A percentile compares a stretch with the other conserved stretches of the same genome.
Evolutionary conservation across 331 rosid genomes (phyloP).

Genomic region (Malus hybrid): DNA sequence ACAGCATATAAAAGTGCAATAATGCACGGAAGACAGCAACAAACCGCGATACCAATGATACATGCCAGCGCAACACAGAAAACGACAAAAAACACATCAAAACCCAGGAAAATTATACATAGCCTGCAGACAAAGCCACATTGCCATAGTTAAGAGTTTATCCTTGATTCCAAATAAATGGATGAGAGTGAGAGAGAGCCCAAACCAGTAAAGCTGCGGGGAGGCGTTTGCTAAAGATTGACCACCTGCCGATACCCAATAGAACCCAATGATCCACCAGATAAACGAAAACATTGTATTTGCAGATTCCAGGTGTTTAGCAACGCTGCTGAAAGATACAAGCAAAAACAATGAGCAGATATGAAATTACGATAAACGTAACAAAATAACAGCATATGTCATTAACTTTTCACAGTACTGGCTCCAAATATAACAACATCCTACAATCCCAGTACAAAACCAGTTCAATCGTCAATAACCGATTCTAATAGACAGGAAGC

Average conservation of each 20-base stretch:
- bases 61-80: constrained; percentile 98
- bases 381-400: neutral
- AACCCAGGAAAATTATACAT: constrained; percentile 87
- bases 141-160: constrained; percentile 23
- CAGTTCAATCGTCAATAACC: neutral
- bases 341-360: neutral
- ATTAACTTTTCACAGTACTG: neutral
- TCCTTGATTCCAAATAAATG: neutral
- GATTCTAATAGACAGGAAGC: neutral
- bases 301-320: constrained; percentile 91
- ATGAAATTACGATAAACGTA: too few species aligned
- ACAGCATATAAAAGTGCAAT: constrained; percentile 91
- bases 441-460: neutral
- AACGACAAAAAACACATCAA: constrained; percentile 95
- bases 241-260: constrained; percentile 94
- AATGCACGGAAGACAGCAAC: constrained; percentile 97
- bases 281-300: constrained; percentile 92
- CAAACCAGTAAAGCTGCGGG: constrained; percentile 89
- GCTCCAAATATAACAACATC: neutral
- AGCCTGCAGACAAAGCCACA: constrained; percentile 63
- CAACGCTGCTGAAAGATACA: constrained; percentile 37
- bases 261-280: constrained; percentile 99
- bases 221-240: constrained; percentile 60
- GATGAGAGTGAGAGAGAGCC: neutral
- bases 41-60: constrained; percentile 86